Base-by-base conservation (phyloP, 2,329 filamentous ascomycete species). In the Venturia asperata region DNA sequence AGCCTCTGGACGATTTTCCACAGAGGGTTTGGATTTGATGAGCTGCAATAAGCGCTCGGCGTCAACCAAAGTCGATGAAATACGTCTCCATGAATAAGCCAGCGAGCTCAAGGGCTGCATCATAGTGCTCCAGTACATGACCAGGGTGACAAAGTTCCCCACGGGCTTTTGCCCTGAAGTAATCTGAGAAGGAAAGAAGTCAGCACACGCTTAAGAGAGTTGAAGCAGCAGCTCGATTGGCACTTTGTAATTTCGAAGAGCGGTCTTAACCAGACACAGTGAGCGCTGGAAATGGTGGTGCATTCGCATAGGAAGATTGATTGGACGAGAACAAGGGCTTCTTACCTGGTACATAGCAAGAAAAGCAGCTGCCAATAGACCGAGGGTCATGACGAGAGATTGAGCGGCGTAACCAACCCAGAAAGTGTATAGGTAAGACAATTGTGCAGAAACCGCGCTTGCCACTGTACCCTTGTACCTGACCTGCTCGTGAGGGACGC, bases 61-160 rank as follows among this genome's bases (percentile, higher is more conserved):
- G 69, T 89, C 85, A 45, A 89, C 83, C 34, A 90, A 75, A 61
- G 84, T 81, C 24, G 76, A 75, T 3, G 79, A 77, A 39, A 85
- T 74, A 60, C 77, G 76, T 27, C 77, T 76, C 65, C 82, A 80
- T 37, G 79, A 80, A 68, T 76, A 79, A 0, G 79, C 78, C 49
- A 86, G 77, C 15, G 77, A 77, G n/a, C 77, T 75, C 3, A 86
- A 73, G 7, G 83, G 83, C 3, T 70, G 71, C 65, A 78, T 76
- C 69, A 80, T 76, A 0, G 74, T 74, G 21, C 70, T 66, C 87
- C 87, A 90, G 73, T 89, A 90, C 42, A 83, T 81, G 19, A 87
- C 77, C 34, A 90, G 74, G 21, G 86, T 85, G 5, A 89, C 83
- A 67, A 90, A 86, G 66, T 81, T 82, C 49, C 86, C 86, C 15